Base-by-base conservation (phyloP, 371 early-diverging fungal species). In the Nematocida sp. region DNA sequence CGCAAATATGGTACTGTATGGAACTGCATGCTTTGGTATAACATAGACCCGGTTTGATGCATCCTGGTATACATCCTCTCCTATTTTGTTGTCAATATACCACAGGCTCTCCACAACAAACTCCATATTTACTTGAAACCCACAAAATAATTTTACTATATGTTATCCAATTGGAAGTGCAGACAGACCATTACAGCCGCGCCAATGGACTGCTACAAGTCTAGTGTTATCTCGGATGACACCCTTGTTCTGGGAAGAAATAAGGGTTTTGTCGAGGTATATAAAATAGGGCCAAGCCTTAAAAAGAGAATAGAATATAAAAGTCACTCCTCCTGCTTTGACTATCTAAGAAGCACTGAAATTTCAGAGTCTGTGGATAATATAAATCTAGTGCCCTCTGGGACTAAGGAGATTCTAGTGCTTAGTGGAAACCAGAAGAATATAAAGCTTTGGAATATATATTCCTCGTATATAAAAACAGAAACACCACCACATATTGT, bases 341-440 rank as follows among this genome's bases (percentile, higher is more conserved):
- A 98, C 88, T 96, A 96, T 87, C 90, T 98, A 72, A 96, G 97
- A 89, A 94, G 93, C 89, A 90, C 96, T 86, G 97, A 96, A 86
- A 96, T 98, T 73, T 94, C 95, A 86, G 98, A 98, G 84, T 95
- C 96, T 87, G 96, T 98, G 87, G 95, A 95, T 88, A 93, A 95
- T 85, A 95, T 98, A 85, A 92, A 94, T 81, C 94, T 95, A 94
- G 92, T 84, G 11, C 72, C 82, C 15, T 57, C 60, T 40, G 86
- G 86, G 15, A 81, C 73, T 3, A 66, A 76, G 20, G 60, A 78
- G 11, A 61, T 82, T 46, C 66, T 78, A 18, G 44, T 84, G 25
- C 44, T 83, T 46, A 73, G 81, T 55, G 72, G 73, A 13, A 87
- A 87, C 66, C 84, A 86, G 58, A 84, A 82, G 70, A 82, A 54